Evolutionary conservation across 352 stramenopile species (phyloP).

Genomic region (Pythium sukuiense): DNA sequence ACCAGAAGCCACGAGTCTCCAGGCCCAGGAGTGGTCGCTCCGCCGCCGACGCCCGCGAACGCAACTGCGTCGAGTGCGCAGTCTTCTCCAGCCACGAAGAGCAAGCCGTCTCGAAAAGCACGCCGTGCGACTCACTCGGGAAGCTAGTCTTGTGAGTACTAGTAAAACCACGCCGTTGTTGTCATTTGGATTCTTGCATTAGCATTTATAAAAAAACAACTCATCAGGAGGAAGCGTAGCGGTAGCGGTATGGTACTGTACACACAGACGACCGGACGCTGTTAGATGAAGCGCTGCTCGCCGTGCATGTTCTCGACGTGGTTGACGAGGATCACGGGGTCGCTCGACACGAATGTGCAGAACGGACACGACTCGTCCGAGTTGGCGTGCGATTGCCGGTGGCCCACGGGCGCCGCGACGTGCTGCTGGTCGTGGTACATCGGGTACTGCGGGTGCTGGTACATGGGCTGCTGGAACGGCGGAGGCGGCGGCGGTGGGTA

Average conservation of each 20-base stretch:
- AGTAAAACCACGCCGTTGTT: too few species aligned
- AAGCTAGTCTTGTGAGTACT: not conserved
- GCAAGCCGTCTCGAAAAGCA: not conserved
- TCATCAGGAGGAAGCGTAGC: not conserved
- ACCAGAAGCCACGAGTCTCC: not conserved
- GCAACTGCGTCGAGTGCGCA: not conserved
- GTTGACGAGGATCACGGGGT: slow-evolving; percentile 75
- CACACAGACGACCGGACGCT: not conserved
- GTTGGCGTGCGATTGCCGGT: not conserved
- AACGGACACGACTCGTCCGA: slow-evolving; percentile 56
- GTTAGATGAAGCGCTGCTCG: slow-evolving; percentile 25
- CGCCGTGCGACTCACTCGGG: not conserved
- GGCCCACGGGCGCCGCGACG: slow-evolving; percentile 21
- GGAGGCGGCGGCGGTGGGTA: not conserved
- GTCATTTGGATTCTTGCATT: not conserved
- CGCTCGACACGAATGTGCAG: slow-evolving; percentile 51
- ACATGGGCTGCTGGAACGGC: slow-evolving; percentile 12
- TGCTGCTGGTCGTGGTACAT: slow-evolving; percentile 22
- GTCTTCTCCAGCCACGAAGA: not conserved
- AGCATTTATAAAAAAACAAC: not conserved
- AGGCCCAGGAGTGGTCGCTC: not conserved
- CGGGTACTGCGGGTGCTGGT: slow-evolving; percentile 6
- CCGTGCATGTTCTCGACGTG: slow-evolving; percentile 73
- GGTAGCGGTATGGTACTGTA: not conserved
- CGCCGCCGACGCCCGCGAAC: not conserved